Evolutionary conservation across 805 yeast species (phyloP), one percentile per base, ranked within the genome.

Genomic region (Komagataella pastoris): DNA sequence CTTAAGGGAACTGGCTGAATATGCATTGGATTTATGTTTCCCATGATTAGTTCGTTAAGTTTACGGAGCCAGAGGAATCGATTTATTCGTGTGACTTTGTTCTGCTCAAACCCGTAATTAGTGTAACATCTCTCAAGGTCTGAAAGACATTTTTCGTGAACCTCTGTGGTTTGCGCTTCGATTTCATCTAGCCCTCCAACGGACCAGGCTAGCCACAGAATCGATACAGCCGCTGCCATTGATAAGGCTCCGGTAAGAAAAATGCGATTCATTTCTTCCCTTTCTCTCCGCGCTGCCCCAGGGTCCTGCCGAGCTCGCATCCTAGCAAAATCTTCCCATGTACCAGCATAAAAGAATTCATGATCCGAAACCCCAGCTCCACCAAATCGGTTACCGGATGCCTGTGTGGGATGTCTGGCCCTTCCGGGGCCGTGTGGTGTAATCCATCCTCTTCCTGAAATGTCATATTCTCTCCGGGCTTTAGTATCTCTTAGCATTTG

Each of bases 261-360:
- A 58, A 24, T 17, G 64, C 55, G 10, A 67, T 63, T 3, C 60
- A 60, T 24, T 52, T 57, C 44, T 65, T 58, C 51, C 65, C 66
- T 18, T 59, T 56, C 17, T 54, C 46, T 47, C 64, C 57, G 21
- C 63, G 61, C 52, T 66, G 56, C 24, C 49, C 49, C 48, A 19
- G 44, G 17, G 36, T 40, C 17, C 49, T 40, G 17, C 17, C 8
- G 5, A 30, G 19, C 7, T 50, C 50, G 50, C 56, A 69, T 53
- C 17, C 66, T 58, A 47, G 79, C 75, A 59, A 73, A 74, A 53
- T 80, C 86, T 55, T 80, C 84, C 85, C 85, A 80, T 0, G 76
- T 76, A 0, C 81, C 81, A 0, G 85, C 83, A 49, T 68, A 75
- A 79, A 83, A 78, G 61, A 80, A 80, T 43, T 67, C 66, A 51